These are phyloP conservation scores for Pseudoscleropodium purum DNA, from an alignment of 225 moss, liverwort and hornwort genomes.

Conservation along the genomic window DNA sequence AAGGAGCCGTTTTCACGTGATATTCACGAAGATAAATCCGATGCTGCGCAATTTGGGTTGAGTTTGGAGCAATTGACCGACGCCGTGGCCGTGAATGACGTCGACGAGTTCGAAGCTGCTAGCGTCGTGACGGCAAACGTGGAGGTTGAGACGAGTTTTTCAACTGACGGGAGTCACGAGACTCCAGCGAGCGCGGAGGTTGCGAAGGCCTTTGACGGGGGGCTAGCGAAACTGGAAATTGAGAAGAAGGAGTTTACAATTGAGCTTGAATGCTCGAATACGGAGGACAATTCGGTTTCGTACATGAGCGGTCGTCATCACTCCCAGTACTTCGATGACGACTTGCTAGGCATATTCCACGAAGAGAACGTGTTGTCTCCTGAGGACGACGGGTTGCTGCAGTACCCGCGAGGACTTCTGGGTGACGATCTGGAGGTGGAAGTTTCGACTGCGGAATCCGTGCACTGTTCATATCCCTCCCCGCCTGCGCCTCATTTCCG, in stretches of 20 bases:
- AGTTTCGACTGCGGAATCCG: neutral
- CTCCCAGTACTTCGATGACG: neutral
- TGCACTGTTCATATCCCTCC: neutral
- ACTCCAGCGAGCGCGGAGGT: neutral
- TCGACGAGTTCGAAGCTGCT: neutral
- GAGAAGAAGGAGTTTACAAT: too few species aligned
- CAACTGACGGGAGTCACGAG: neutral
- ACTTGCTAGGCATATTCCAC: neutral
- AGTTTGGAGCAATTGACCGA: neutral
- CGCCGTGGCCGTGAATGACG: neutral
- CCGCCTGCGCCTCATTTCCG: slow-evolving; percentile 3
- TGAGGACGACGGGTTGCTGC: neutral
- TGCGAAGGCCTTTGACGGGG: neutral
- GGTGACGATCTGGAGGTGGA: neutral
- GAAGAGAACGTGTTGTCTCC: neutral
- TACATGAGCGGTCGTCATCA: neutral
- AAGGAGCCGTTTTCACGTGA: neutral
- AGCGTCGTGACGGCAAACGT: neutral
- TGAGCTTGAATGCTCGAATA: neutral
- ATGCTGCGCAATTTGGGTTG: neutral
- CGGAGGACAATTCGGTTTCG: neutral
- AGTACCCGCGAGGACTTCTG: neutral
- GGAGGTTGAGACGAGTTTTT: neutral
- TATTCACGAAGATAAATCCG: neutral
- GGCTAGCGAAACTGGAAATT: neutral